phyloP scores from a whole-genome alignment of 139 green algal genomes.

The Auxenochlorella pyrenoidosa region DNA sequence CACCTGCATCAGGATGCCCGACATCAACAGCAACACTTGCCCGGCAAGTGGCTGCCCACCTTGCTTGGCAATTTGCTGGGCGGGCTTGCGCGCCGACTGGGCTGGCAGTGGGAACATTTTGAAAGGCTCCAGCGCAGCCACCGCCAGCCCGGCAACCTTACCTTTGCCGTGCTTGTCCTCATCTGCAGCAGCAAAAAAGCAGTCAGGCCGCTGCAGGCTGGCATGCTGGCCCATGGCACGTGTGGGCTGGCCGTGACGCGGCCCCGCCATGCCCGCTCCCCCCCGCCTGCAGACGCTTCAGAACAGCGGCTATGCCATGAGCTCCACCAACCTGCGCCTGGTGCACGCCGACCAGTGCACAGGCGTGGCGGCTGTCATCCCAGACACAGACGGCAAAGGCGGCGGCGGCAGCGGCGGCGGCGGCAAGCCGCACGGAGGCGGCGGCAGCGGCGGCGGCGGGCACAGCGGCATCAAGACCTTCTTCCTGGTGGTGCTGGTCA shows the following conservation, averaged over 20 bases:
- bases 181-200: too few relatives aligned
- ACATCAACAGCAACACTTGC: conserved; percentile 47
- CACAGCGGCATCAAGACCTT: conserved; percentile 28
- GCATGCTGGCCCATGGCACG: too few relatives aligned
- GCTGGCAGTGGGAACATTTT: too few relatives aligned
- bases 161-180: too few relatives aligned
- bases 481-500: conserved; percentile 44
- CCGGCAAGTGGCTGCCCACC: conserved; percentile 41
- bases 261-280: too few relatives aligned
- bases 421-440: not conserved
- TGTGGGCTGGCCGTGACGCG: too few relatives aligned
- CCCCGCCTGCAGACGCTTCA: conserved; percentile 6
- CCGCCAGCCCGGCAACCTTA: too few relatives aligned
- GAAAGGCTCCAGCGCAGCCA: too few relatives aligned
- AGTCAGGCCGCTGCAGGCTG: too few relatives aligned
- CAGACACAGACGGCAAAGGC: conserved; percentile 76
- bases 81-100: too few relatives aligned
- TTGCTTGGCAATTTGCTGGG: too few relatives aligned
- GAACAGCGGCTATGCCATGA: conserved; percentile 35
- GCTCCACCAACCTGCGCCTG: conserved; percentile 53
- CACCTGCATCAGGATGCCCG: not conserved
- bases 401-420: conserved; percentile 16
- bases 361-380: conserved; percentile 54
- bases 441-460: not conserved
- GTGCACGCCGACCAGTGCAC: conserved; percentile 74